These are phyloP conservation scores for Macrotyloma uniflorum DNA, from an alignment of 306 rosid species.

Conservation along the genomic window DNA sequence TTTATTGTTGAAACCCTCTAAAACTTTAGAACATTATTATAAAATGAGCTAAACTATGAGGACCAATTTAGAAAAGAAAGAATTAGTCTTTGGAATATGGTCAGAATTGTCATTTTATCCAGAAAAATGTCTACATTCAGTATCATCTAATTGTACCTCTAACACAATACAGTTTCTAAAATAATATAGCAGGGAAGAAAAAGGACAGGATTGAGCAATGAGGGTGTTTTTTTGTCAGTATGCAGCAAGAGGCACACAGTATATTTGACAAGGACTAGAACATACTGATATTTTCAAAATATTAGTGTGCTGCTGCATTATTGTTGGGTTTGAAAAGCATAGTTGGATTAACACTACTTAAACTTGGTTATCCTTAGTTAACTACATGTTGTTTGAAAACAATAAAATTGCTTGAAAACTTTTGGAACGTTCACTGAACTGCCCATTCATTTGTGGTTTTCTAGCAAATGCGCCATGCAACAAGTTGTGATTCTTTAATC, in stretches of 20 bases:
- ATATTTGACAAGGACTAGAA: not conserved
- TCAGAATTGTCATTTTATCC: too few species aligned
- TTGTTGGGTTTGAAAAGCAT: not conserved
- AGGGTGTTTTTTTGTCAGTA: not conserved
- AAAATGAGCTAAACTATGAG: not conserved
- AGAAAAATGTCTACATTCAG: too few species aligned
- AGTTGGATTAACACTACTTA: not conserved
- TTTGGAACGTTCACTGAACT: not conserved
- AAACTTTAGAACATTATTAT: not conserved
- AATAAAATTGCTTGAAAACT: not conserved
- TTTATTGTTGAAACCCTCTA: not conserved
- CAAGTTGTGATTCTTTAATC: slow-evolving; percentile 2
- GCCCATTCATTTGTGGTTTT: not conserved
- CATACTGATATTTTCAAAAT: not conserved
- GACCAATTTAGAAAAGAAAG: too few species aligned
- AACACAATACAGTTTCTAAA: too few species aligned
- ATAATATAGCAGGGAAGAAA: too few species aligned
- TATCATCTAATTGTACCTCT: too few species aligned
- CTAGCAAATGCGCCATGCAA: not conserved
- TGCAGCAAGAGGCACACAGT: not conserved
- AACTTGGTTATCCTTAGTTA: slow-evolving; percentile 3
- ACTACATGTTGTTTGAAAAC: not conserved
- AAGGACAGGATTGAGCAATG: not conserved
- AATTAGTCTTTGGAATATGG: too few species aligned
- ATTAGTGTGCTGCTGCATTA: not conserved